These are phyloP conservation scores for Phytophthora vignae DNA, from an alignment of 352 stramenopile genomes.

Conservation along the genomic window DNA sequence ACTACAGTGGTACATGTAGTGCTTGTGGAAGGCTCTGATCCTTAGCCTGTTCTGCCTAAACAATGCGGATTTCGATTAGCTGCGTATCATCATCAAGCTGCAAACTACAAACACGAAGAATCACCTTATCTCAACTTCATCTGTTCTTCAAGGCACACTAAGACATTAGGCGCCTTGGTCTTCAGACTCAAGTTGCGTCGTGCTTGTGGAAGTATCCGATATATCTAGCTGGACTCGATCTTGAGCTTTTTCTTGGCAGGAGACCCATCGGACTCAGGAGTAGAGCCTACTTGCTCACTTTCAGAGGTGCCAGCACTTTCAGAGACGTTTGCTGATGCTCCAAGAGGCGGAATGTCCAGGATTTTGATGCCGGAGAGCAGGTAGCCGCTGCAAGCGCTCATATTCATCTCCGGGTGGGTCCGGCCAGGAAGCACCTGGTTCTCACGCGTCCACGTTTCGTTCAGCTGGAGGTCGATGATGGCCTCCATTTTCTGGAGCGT, in stretches of 20 bases:
- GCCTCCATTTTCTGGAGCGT: slow-evolving; percentile 90
- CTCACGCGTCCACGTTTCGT: slow-evolving; percentile 96
- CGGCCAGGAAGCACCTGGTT: slow-evolving; percentile 94
- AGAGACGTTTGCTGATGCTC: slow-evolving; percentile 3
- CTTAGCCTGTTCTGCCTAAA: too few relatives aligned
- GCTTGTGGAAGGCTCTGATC: too few relatives aligned
- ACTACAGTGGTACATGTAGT: too few relatives aligned
- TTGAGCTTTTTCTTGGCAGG: slow-evolving; percentile 36
- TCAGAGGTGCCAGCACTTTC: neutral
- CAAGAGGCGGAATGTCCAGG: slow-evolving; percentile 37
- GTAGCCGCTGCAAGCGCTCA: slow-evolving; percentile 96
- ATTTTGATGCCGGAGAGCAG: slow-evolving; percentile 95
- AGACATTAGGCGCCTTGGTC: neutral
- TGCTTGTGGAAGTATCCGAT: neutral
- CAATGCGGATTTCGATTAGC: too few relatives aligned
- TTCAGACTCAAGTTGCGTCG: neutral
- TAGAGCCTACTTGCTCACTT: neutral
- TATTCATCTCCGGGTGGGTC: slow-evolving; percentile 97
- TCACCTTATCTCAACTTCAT: neutral
- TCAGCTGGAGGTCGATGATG: slow-evolving; percentile 95
- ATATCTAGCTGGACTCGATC: slow-evolving; percentile 17
- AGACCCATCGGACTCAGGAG: slow-evolving; percentile 1
- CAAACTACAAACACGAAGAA: too few relatives aligned
- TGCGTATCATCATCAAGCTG: too few relatives aligned
- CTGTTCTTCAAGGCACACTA: neutral